Percentiles rank a stretch among this genome's conserved stretches.
phyloP scores from a whole-genome alignment of 306 rosid genomes.

The Cucurbita moschata region DNA sequence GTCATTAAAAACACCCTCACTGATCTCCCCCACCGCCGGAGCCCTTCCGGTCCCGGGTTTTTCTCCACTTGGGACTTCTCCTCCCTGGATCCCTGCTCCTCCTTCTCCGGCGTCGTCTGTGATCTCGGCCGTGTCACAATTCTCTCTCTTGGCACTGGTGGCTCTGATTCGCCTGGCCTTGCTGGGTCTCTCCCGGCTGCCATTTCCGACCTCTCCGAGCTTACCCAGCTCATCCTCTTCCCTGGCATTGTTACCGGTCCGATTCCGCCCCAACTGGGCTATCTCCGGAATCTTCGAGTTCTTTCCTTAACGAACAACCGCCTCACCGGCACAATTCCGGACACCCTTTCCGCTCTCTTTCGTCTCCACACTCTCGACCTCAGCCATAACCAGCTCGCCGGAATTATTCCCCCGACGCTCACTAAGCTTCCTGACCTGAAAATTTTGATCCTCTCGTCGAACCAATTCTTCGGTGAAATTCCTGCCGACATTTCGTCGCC shows the following conservation, averaged over 20 bases:
- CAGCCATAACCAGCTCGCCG: constrained; percentile 48
- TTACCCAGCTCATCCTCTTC: constrained; percentile 63
- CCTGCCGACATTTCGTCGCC: constrained; percentile 23
- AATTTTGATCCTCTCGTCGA: constrained; percentile 45
- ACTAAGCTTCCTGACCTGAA: constrained; percentile 27
- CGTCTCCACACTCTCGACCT: constrained; percentile 75
- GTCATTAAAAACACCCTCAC: constrained; percentile 42
- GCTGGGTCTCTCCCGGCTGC: constrained; percentile 44
- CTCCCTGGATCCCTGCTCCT: constrained; percentile 52
- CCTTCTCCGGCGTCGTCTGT: constrained; percentile 61
- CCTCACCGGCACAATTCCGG: constrained; percentile 46
- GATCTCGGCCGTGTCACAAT: constrained; percentile 28
- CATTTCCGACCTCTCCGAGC: constrained; percentile 34
- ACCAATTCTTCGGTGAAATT: constrained; percentile 25
- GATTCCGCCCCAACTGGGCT: constrained; percentile 36
- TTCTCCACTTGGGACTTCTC: constrained; percentile 74
- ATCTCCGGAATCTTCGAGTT: constrained; percentile 44
- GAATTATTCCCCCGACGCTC: constrained; percentile 35
- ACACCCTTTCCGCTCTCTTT: constrained; percentile 23
- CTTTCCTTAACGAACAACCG: constrained; percentile 53
- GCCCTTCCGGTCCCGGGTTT: constrained; percentile 14
- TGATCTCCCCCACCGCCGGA: constrained; percentile 21
- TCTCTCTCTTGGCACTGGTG: constrained; percentile 48
- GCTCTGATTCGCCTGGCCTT: constrained; percentile 23
- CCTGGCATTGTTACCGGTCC: constrained; percentile 72